A percentile compares a stretch with the other conserved stretches of the same genome.
These are phyloP conservation scores for Achlya hypogyna DNA, from an alignment of 352 stramenopile species.

Conservation along the genomic window DNA sequence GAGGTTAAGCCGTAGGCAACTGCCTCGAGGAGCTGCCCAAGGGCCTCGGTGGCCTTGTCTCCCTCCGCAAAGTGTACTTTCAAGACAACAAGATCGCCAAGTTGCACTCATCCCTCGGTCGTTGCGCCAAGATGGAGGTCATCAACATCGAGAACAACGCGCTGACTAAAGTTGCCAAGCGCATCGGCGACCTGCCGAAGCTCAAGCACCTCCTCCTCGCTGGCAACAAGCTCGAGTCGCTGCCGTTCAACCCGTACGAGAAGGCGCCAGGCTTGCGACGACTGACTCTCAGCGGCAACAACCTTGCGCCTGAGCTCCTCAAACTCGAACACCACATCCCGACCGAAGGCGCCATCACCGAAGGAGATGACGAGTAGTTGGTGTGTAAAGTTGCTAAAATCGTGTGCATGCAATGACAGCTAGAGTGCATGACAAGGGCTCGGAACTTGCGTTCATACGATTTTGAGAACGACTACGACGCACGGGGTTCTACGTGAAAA, in stretches of 20 bases:
- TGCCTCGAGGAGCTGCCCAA: slow-evolving; percentile 70
- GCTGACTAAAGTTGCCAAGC: slow-evolving; percentile 76
- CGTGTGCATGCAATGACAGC: no score
- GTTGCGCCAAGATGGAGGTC: slow-evolving; percentile 65
- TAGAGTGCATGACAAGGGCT: no score
- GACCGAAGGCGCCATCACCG: slow-evolving; percentile 42
- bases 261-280: slow-evolving; percentile 54
- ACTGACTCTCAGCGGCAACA: slow-evolving; percentile 73
- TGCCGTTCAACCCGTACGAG: slow-evolving; percentile 76
- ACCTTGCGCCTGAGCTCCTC: slow-evolving; percentile 42
- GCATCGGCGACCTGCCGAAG: slow-evolving; percentile 67
- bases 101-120: slow-evolving; percentile 64
- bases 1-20: slow-evolving; percentile 30
- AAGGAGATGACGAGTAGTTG: slow-evolving; percentile 33
- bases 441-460: no score
- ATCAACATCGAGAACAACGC: slow-evolving; percentile 80
- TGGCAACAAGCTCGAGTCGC: slow-evolving; percentile 69
- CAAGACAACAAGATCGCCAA: slow-evolving; percentile 78
- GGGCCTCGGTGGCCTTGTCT: slow-evolving; percentile 43
- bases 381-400: neutral
- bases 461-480: no score
- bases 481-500: slow-evolving; percentile 57
- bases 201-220: slow-evolving; percentile 75
- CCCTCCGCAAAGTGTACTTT: slow-evolving; percentile 73
- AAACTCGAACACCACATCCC: slow-evolving; percentile 57